These are phyloP conservation scores for Geotrichum klebahnii DNA, from an alignment of 1,139 yeast species.

Conservation along the genomic window DNA sequence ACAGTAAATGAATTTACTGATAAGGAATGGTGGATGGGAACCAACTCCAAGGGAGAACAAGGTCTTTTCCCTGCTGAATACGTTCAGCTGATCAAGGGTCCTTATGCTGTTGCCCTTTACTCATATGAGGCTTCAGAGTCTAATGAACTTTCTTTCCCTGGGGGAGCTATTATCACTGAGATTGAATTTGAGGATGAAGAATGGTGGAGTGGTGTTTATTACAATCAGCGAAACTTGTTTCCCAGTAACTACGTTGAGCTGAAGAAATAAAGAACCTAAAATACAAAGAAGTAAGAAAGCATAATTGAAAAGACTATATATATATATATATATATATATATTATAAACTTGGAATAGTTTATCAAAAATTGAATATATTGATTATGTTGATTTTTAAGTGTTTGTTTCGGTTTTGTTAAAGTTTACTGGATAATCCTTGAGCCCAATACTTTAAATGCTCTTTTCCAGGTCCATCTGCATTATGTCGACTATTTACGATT, in stretches of 20 bases:
- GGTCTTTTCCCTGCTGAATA: slow-evolving; percentile 76
- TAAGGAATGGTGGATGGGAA: slow-evolving; percentile 82
- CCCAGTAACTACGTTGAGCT: slow-evolving; percentile 81
- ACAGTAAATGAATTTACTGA: slow-evolving; percentile 65
- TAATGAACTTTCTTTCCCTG: slow-evolving; percentile 77
- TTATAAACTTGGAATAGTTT: neutral
- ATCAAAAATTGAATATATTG: neutral
- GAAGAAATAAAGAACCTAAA: slow-evolving; percentile 34
- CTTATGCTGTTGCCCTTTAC: slow-evolving; percentile 71
- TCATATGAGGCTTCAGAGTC: slow-evolving; percentile 89
- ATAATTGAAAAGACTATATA: neutral
- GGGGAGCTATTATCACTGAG: slow-evolving; percentile 75
- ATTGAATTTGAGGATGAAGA: slow-evolving; percentile 89
- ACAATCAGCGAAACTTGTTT: slow-evolving; percentile 79
- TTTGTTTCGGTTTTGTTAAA: neutral
- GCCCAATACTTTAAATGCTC: slow-evolving; percentile 31
- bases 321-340: neutral
- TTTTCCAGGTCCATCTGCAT: slow-evolving; percentile 35
- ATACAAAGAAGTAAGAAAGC: neutral
- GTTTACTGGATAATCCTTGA: slow-evolving; percentile 18
- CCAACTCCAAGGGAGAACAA: slow-evolving; percentile 54
- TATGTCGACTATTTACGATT: slow-evolving; percentile 34
- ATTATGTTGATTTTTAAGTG: no score
- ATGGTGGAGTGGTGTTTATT: slow-evolving; percentile 90
- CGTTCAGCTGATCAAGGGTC: slow-evolving; percentile 46